Percentiles rank a stretch among this genome's conserved stretches.
These are phyloP conservation scores for Viola pubescens DNA, from an alignment of 441 rosid species.

Conservation along the genomic window DNA sequence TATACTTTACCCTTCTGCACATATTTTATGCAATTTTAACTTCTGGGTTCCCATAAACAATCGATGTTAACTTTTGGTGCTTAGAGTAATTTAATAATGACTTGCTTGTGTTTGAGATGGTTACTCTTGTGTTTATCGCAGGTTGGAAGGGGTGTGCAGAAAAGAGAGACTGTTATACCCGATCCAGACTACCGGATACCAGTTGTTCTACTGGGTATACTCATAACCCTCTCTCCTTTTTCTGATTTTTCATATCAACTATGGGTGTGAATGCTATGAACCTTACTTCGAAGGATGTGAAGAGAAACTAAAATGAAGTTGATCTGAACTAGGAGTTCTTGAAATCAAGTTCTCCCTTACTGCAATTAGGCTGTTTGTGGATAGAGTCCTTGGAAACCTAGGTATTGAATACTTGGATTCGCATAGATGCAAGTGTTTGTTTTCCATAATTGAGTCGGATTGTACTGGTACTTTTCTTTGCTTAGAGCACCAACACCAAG, in stretches of 20 bases:
- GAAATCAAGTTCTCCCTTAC: too few relatives aligned
- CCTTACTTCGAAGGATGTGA: not conserved
- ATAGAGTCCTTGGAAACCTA: too few relatives aligned
- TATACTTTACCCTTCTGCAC: not conserved
- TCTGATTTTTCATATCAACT: not conserved
- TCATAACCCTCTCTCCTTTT: slow-evolving; percentile 3
- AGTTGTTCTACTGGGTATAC: slow-evolving; percentile 48
- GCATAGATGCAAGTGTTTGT: too few relatives aligned
- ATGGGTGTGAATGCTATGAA: not conserved
- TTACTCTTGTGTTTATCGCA: slow-evolving; percentile 30
- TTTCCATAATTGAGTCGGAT: too few relatives aligned
- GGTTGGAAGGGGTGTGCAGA: slow-evolving; percentile 44
- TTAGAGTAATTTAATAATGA: not conserved
- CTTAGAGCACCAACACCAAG: too few relatives aligned
- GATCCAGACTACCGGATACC: slow-evolving; percentile 67
- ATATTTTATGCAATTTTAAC: too few relatives aligned
- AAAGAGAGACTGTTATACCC: slow-evolving; percentile 54
- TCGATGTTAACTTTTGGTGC: not conserved
- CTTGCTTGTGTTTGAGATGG: not conserved
- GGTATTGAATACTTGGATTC: too few relatives aligned
- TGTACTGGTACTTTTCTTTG: too few relatives aligned
- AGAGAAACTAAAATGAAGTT: too few relatives aligned
- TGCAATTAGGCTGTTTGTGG: too few relatives aligned
- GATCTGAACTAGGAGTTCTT: too few relatives aligned
- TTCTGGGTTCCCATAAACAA: too few relatives aligned